A percentile compares a stretch with the other conserved stretches of the same genome.
Conservation (phyloP, 2,329 filamentous ascomycete species). For the Fusarium nanum region DNA sequence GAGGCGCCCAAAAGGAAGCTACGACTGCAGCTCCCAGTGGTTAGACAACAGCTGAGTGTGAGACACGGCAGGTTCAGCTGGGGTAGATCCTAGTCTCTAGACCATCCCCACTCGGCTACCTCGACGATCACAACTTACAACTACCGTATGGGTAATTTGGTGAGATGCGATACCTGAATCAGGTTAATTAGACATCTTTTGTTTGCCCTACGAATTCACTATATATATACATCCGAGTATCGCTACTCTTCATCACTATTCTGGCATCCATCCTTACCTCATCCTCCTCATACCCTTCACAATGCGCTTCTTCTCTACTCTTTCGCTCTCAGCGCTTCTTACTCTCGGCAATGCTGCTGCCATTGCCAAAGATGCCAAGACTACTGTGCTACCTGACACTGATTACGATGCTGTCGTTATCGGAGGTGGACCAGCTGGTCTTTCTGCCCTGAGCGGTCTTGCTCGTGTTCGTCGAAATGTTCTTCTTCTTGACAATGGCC, state of each 20-base stretch:
- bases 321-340: slow-evolving; percentile 20
- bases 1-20: background rate
- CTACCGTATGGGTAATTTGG: background rate
- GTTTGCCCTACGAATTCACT: background rate
- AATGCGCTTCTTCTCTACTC: slow-evolving; percentile 35
- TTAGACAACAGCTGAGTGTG: slow-evolving; percentile 3
- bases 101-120: background rate
- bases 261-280: background rate
- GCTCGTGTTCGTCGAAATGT: slow-evolving; percentile 67
- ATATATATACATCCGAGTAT: background rate
- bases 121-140: background rate
- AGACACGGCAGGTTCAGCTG: slow-evolving; percentile 6
- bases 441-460: slow-evolving; percentile 66
- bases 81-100: background rate
- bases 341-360: slow-evolving; percentile 32
- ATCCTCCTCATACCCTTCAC: background rate
- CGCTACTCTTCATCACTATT: background rate
- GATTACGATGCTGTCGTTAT: slow-evolving; percentile 67
- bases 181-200: slow-evolving; percentile 5
- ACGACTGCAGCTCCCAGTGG: background rate
- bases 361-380: slow-evolving; percentile 11
- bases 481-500: slow-evolving; percentile 67
- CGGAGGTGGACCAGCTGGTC: slow-evolving; percentile 68
- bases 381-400: slow-evolving; percentile 22
- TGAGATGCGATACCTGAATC: background rate